Base-by-base conservation (phyloP, 2,329 filamentous ascomycete species). In the Colletotrichum neosansevieriae region DNA sequence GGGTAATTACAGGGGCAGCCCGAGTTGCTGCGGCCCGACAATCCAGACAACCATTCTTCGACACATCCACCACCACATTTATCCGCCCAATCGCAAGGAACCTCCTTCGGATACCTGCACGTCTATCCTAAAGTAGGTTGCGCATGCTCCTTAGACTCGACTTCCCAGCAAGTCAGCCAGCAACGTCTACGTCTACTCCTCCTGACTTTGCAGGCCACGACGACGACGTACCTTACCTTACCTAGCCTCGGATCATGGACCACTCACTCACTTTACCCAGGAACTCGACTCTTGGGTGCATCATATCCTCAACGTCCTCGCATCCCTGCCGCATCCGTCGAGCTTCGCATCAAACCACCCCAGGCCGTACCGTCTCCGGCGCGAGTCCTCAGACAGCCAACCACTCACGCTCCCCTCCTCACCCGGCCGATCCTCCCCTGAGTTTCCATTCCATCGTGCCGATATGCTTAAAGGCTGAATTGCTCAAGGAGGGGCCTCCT, bases 21-120 rank as follows among this genome's bases (percentile, higher is more conserved):
- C 42, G 53, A 45, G 15, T 74, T 73, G 72, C 69, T 62, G 60
- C 77, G 77, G 77, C 63, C 78, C 78, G 78, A 79, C 74, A 76
- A 72, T 72, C 78, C 78, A 79, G 76, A 79, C 74, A 77, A 71
- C 50, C 44, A 61, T 65, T 38, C 29, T 24, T 68, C 71, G 63
- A 70, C 67, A 58, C 70, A 68, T 58, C 62, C 63, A 71, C 66
- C 69, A 70, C 62, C 47, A 57, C 47, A 61, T 67, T 69, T 69
- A 71, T 51, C 71, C 73, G 61, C 66, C 73, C 74, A 76, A 77
- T 76, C 61, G 61, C 49, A 62, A 67, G 40, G 17, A 29, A 13
- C 24, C 12, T 66, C 47, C 17, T 24, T 58, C 57, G 15, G n/a
- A 66, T 59, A 58, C 19, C 51, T 63, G 58, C 58, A 59, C 40